Conservation (phyloP, 2,329 filamentous ascomycete genomes). For the Diaporthe sp. region DNA sequence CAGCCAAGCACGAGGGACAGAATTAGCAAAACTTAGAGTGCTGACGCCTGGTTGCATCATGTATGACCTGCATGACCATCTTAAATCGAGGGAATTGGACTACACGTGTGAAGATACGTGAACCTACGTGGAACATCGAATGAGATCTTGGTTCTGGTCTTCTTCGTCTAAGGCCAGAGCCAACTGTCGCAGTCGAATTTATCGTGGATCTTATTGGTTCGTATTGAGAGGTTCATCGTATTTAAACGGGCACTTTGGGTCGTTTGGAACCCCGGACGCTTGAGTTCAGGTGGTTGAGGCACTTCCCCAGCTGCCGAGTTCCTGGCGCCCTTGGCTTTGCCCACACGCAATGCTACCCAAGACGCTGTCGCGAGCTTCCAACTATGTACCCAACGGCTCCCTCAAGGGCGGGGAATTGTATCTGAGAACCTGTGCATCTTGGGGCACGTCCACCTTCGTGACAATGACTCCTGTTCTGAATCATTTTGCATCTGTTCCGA, state of each 20-base stretch:
- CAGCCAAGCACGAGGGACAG: neutral
- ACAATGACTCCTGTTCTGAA: neutral
- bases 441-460: neutral
- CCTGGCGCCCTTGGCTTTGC: constrained; percentile 16
- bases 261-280: neutral
- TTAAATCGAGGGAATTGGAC: constrained; percentile 10
- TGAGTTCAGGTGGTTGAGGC: neutral
- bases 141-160: neutral
- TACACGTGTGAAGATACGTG: constrained; percentile 1
- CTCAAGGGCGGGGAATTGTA: neutral
- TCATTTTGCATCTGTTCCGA: neutral
- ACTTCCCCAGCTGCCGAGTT: constrained; percentile 2
- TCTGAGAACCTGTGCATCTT: neutral
- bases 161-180: neutral
- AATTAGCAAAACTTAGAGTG: neutral
- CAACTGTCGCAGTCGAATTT: neutral
- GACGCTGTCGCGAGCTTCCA: neutral
- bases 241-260: neutral
- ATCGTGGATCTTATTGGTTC: neutral
- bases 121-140: neutral
- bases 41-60: constrained; percentile 13
- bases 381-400: neutral
- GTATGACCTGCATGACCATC: constrained; percentile 22
- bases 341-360: neutral
- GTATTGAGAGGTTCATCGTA: neutral